phyloP scores from a whole-genome alignment of 73 alveolate genomes.

The Paramecium primaurelia region DNA sequence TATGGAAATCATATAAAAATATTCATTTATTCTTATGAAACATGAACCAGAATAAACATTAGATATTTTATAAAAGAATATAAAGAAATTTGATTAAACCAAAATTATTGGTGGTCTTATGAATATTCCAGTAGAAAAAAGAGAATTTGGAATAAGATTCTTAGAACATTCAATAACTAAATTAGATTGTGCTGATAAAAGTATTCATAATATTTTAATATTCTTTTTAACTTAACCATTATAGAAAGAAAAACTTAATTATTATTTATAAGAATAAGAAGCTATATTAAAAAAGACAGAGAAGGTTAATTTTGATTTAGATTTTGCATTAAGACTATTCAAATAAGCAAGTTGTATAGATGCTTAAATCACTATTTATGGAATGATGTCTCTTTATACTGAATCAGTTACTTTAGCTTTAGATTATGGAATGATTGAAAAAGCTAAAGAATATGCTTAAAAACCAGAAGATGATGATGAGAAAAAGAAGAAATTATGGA shows the following conservation, averaged over 20 bases:
- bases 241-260: constrained; percentile 71
- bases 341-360: constrained; percentile 81
- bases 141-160: constrained; percentile 71
- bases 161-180: constrained; percentile 66
- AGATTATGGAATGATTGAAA: constrained; percentile 77
- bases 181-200: constrained; percentile 74
- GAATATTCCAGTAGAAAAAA: constrained; percentile 75
- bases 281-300: constrained; percentile 56
- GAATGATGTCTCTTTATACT: constrained; percentile 91
- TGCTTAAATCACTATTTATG: constrained; percentile 81
- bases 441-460: constrained; percentile 92
- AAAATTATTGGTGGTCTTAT: constrained; percentile 90
- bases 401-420: constrained; percentile 95
- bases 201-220: constrained; percentile 87
- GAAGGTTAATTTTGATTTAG: constrained; percentile 79
- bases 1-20: constrained; percentile 73
- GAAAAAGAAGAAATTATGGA: constrained; percentile 92
- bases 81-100: constrained; percentile 74
- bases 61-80: constrained; percentile 66
- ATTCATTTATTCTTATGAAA: constrained; percentile 87
- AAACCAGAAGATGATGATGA: constrained; percentile 83
- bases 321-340: constrained; percentile 93
- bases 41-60: constrained; percentile 83
- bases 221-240: constrained; percentile 81
- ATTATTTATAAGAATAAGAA: constrained; percentile 78